Conservation (phyloP, 768 basidiomycete species). For the Phaeotremella fagi region DNA sequence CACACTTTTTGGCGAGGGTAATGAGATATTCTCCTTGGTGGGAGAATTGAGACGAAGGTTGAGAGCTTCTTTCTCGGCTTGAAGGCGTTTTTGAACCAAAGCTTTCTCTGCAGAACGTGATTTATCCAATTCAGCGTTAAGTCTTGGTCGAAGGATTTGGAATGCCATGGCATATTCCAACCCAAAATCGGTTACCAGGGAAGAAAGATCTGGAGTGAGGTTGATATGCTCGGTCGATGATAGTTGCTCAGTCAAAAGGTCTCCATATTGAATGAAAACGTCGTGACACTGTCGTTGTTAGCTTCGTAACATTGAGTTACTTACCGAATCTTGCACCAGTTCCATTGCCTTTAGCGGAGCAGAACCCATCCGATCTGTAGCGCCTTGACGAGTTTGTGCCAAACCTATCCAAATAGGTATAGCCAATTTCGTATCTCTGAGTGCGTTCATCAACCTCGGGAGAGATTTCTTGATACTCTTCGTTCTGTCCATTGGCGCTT, state of each 20-base stretch:
- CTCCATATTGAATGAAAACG: constrained; percentile 84
- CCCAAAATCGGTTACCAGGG: constrained; percentile 70
- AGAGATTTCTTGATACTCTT: constrained; percentile 40
- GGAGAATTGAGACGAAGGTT: constrained; percentile 13
- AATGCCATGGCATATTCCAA: constrained; percentile 83
- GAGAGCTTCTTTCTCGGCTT: constrained; percentile 18
- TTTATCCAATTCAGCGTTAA: constrained; percentile 30
- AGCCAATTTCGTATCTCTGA: constrained; percentile 58
- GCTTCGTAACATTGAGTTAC: constrained; percentile 45
- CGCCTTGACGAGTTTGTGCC: constrained; percentile 67
- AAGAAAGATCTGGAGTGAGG: constrained; percentile 67
- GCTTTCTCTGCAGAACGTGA: constrained; percentile 20
- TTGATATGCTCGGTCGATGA: constrained; percentile 66
- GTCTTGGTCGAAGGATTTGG: constrained; percentile 76
- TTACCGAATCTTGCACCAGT: constrained; percentile 79
- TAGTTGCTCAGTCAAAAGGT: constrained; percentile 73
- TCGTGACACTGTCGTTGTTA: constrained; percentile 66
- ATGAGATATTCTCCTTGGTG: constrained; percentile 2
- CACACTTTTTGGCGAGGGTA: constrained; percentile 5
- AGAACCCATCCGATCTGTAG: constrained; percentile 28
- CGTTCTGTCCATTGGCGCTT: constrained; percentile 39
- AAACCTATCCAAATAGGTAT: constrained; percentile 85
- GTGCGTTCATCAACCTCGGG: constrained; percentile 40
- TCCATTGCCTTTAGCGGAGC: constrained; percentile 54
- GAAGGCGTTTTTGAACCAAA: constrained; percentile 15